Evolutionary conservation across 352 stramenopile genomes (phyloP), one percentile per base, ranked within the genome.

Genomic region (Phytopythium delawarense): DNA sequence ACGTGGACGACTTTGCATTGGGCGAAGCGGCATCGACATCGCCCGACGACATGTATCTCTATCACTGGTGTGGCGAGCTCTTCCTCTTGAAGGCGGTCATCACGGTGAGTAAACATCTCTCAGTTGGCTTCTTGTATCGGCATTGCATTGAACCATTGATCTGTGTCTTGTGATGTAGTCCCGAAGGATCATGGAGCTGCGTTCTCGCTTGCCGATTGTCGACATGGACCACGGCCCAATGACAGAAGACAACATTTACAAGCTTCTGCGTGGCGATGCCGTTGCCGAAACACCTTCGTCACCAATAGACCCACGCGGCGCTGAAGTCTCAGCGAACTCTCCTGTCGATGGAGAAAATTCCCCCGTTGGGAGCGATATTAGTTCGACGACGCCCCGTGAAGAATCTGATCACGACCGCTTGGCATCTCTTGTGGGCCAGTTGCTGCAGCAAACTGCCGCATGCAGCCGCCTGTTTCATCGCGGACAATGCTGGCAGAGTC

Each of bases 61-160:
- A 75, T 61, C 64, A 72, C 0, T 91, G 84, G 84, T 80, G 70
- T 51, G 84, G 76, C 18, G 84, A 92, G 53, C 44, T 89, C 0
- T 81, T 80, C 52, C 84, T 91, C 49, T 54, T 91, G 34, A 70
- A 90, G 59, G 70, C 75, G 0, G 57, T 79, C 18, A 48, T 87
- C 23, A 56, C 77, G 75, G 79, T 86, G 62, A 28, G 76, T 60
- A 37, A 25, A 21, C 2, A 3, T 57, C 49, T 32, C 16, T 9
- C 45, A 23, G 13, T 25, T 23, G 49, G 2, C 35, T 39, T 39
- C 8, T 23, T 50, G 20, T 4, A 15, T 28, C 61, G 25, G 21
- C 15, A 4, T 21, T 50, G 30, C 28, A 25, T 28, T 50, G 21
- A 52, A 34, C 39, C 18, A 55, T 40, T 54, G 46, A 15, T 59